Conservation (phyloP, 78 protist genomes). For the Dictyostelium intermedium region DNA sequence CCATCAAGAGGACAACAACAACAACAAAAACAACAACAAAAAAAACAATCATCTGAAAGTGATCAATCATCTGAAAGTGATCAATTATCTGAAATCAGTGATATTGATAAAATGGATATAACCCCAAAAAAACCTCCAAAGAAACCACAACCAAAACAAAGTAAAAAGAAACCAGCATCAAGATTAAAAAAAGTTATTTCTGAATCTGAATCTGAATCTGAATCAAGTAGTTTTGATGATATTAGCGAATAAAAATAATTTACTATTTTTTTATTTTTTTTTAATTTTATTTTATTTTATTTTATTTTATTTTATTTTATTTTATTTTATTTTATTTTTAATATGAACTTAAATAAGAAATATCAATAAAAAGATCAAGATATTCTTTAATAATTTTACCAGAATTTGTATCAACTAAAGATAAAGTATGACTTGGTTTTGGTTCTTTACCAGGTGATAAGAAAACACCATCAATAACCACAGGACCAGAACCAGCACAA, state of each 20-base stretch:
- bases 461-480: not conserved
- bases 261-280: not conserved
- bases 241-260: not conserved
- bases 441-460: slow-evolving; percentile 35
- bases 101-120: not conserved
- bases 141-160: not conserved
- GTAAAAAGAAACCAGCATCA: not conserved
- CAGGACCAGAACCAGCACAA: slow-evolving; percentile 47
- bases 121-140: not conserved
- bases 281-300: too few relatives aligned
- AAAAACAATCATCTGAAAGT: not conserved
- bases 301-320: too few relatives aligned
- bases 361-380: not conserved
- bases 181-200: not conserved
- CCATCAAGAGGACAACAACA: not conserved
- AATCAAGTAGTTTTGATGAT: not conserved
- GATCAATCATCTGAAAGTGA: not conserved
- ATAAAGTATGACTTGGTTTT: not conserved
- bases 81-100: not conserved
- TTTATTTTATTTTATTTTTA: not conserved
- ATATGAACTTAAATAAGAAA: not conserved
- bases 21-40: not conserved
- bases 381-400: not conserved
- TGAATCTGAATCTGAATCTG: not conserved
- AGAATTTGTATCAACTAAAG: not conserved